Conservation (phyloP, 768 basidiomycete genomes). For the Clitopilus hobsonii region DNA sequence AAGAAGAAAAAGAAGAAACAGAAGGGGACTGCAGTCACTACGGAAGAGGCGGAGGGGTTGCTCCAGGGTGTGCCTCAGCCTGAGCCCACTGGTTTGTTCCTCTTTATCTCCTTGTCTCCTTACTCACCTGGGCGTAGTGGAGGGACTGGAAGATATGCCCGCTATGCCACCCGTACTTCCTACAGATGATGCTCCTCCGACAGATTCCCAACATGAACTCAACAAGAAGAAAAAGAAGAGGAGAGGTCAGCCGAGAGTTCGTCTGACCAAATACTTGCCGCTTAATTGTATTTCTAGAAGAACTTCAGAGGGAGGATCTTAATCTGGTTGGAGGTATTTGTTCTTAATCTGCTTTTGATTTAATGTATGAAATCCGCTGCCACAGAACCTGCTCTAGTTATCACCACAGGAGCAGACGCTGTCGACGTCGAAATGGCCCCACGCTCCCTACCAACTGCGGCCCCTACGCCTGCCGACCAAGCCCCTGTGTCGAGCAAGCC, state of each 20-base stretch:
- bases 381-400: neutral
- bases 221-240: neutral
- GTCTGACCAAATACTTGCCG: neutral
- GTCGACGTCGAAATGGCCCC: neutral
- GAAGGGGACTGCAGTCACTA: neutral
- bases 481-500: too few species aligned
- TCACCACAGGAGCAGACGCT: neutral
- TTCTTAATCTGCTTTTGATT: too few species aligned
- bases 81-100: neutral
- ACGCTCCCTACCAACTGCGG: too few species aligned
- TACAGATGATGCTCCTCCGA: neutral
- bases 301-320: too few species aligned
- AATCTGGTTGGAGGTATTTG: too few species aligned
- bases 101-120: neutral
- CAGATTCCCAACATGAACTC: neutral
- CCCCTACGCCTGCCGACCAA: too few species aligned
- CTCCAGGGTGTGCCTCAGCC: neutral
- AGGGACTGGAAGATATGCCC: neutral
- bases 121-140: neutral
- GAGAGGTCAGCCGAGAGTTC: neutral
- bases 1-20: constrained; percentile 10
- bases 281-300: too few species aligned
- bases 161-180: neutral
- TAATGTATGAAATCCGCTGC: neutral
- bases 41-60: neutral